Evolutionary conservation across 768 basidiomycete species (phyloP).

Genomic region (Multifurca ochricompacta): DNA sequence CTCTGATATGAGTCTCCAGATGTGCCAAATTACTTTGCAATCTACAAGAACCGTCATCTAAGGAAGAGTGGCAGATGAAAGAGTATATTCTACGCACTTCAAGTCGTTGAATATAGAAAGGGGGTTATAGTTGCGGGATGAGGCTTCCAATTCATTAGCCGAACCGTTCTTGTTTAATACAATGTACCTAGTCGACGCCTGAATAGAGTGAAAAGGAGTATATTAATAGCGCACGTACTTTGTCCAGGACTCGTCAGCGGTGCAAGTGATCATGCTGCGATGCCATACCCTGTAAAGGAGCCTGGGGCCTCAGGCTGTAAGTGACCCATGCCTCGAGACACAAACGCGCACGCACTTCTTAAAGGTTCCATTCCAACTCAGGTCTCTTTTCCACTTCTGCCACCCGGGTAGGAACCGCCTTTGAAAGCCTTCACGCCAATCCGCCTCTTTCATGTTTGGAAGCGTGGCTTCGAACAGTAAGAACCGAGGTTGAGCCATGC

Average conservation of each 20-base stretch:
- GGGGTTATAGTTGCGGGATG: conserved; percentile 64
- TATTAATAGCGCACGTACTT: conserved; percentile 38
- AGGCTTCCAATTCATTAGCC: conserved; percentile 59
- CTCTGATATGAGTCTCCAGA: conserved; percentile 58
- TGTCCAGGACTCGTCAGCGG: conserved; percentile 77
- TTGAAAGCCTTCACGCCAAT: conserved; percentile 73
- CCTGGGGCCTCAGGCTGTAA: conserved; percentile 31
- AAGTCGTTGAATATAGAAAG: conserved; percentile 62
- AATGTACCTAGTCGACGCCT: conserved; percentile 46
- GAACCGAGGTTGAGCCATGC: conserved; percentile 52
- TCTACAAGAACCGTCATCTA: conserved; percentile 30
- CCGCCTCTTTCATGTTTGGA: conserved; percentile 53
- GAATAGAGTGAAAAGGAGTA: neutral
- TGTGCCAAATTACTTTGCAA: conserved; percentile 61
- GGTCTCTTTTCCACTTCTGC: conserved; percentile 58
- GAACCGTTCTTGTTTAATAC: conserved; percentile 69
- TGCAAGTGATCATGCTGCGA: conserved; percentile 59
- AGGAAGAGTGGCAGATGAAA: neutral
- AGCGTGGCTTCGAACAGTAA: conserved; percentile 61
- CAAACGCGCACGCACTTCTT: conserved; percentile 43
- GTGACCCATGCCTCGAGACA: conserved; percentile 1
- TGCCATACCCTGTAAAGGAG: conserved; percentile 61
- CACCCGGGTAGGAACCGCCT: conserved; percentile 73
- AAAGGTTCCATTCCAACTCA: conserved; percentile 57
- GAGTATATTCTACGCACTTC: conserved; percentile 43